Conservation (phyloP, 169 alveolate genomes). For the Perkinsus marinus region DNA sequence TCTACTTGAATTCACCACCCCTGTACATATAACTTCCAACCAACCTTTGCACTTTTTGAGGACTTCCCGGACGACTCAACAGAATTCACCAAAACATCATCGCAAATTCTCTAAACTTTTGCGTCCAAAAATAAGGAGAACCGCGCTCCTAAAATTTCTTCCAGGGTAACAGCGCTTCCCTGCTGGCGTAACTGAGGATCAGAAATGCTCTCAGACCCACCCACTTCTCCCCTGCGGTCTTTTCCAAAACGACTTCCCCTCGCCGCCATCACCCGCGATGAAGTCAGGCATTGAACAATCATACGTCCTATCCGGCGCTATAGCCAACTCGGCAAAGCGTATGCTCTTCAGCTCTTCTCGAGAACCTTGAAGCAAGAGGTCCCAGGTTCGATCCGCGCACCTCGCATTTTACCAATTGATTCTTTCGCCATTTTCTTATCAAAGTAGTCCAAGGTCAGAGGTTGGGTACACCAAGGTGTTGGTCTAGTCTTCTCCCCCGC, state of each 20-base stretch:
- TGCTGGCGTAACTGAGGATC: neutral
- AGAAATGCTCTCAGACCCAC: neutral
- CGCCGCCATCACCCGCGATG: neutral
- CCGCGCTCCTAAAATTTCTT: neutral
- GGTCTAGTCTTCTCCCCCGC: neutral
- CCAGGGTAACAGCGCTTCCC: neutral
- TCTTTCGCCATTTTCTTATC: neutral
- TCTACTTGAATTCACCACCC: too few relatives aligned
- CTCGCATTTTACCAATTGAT: neutral
- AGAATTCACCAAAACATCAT: too few relatives aligned
- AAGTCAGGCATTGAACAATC: neutral
- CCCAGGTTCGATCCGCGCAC: neutral
- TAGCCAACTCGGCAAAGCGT: neutral
- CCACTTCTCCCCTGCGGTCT: neutral
- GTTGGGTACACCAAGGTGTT: neutral
- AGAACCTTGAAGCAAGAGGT: neutral
- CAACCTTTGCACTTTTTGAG: too few relatives aligned
- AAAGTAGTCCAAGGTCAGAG: neutral
- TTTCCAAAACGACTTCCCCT: neutral
- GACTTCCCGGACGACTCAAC: neutral
- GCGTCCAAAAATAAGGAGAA: too few relatives aligned
- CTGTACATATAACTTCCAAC: too few relatives aligned
- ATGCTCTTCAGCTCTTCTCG: neutral
- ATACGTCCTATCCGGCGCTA: neutral
- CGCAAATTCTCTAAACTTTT: too few relatives aligned